Conservation (phyloP, 2,329 filamentous ascomycete species). For the Aspergillus phoenicis region DNA sequence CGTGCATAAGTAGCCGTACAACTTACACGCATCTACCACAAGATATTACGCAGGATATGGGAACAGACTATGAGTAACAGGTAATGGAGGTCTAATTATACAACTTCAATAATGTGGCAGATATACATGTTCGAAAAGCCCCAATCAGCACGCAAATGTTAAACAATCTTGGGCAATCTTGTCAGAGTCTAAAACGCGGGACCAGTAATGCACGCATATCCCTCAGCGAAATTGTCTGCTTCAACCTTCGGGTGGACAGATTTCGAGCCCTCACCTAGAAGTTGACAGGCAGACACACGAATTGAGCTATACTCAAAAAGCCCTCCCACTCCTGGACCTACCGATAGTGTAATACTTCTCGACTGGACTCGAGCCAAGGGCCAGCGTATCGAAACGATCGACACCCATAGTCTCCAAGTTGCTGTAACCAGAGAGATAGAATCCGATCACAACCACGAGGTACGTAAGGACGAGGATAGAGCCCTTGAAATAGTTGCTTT, state of each 20-base stretch:
- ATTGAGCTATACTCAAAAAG: constrained; percentile 30
- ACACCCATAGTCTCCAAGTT: constrained; percentile 54
- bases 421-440: constrained; percentile 76
- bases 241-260: background rate
- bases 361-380: constrained; percentile 35
- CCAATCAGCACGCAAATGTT: background rate
- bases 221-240: background rate
- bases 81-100: background rate
- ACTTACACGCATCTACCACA: background rate
- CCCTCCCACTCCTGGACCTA: constrained; percentile 37
- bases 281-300: background rate
- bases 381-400: constrained; percentile 51
- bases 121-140: background rate
- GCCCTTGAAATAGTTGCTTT: constrained; percentile 99
- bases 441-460: constrained; percentile 86
- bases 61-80: background rate
- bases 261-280: background rate
- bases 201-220: background rate
- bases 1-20: background rate
- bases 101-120: background rate
- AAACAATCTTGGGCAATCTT: background rate
- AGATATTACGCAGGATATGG: background rate
- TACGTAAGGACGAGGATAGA: constrained; percentile 93
- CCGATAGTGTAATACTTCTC: constrained; percentile 49
- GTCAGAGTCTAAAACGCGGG: background rate